Evolutionary conservation across 1,284 basidiomycete genomes (phyloP).

Genomic region (Lignosus rhinocerotis): DNA sequence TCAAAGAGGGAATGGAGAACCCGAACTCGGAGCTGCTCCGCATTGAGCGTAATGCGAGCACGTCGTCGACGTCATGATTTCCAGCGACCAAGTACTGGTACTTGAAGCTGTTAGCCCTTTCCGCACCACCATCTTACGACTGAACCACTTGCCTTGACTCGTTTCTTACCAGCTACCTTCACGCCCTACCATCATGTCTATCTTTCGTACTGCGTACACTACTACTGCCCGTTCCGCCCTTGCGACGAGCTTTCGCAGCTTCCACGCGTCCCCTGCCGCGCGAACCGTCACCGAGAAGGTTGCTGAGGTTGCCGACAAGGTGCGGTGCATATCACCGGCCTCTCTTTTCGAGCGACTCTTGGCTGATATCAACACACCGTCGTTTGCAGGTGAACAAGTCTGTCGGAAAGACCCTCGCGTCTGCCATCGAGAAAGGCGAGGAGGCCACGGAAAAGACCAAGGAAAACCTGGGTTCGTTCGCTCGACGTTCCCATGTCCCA

Average conservation of each 20-base stretch:
- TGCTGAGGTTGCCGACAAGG: conserved; percentile 59
- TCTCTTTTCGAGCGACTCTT: neutral
- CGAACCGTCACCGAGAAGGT: conserved; percentile 63
- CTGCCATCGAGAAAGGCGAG: conserved; percentile 66
- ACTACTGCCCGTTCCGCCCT: conserved; percentile 20
- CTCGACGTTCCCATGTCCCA: neutral
- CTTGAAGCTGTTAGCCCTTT: neutral
- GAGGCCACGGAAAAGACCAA: conserved; percentile 55
- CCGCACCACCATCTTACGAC: neutral
- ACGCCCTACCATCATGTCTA: conserved; percentile 22
- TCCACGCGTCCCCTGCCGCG: conserved; percentile 50
- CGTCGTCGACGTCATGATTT: neutral
- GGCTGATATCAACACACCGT: neutral
- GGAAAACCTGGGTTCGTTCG: conserved; percentile 49
- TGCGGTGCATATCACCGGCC: conserved; percentile 28
- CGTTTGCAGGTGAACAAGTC: conserved; percentile 56
- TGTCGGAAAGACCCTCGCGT: conserved; percentile 59
- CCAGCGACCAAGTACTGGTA: neutral
- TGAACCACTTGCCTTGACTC: neutral
- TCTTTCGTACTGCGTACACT: conserved; percentile 27
- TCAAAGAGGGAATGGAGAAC: neutral
- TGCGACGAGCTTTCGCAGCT: conserved; percentile 32
- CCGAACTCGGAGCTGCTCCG: neutral
- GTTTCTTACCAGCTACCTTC: neutral
- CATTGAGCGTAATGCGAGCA: neutral